Percentiles rank a stretch among this genome's conserved stretches.
Evolutionary conservation across 805 yeast genomes (phyloP).

Genomic region (Ogataea trehalophila): DNA sequence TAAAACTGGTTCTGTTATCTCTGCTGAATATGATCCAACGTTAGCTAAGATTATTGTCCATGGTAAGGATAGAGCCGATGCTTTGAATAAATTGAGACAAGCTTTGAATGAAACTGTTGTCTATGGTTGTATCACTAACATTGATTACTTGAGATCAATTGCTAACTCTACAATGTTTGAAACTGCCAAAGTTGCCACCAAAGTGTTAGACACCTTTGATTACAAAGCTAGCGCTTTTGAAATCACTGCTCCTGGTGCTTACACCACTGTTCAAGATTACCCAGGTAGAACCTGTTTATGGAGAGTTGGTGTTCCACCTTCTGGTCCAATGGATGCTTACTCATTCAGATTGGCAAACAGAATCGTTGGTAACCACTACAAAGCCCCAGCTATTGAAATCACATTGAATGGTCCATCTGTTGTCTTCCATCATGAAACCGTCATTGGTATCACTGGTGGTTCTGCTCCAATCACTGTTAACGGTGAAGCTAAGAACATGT

Average conservation of each 20-base stretch:
- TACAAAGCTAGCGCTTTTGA: conserved; percentile 85
- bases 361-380: conserved; percentile 79
- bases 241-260: conserved; percentile 83
- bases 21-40: conserved; percentile 95
- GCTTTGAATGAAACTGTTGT: conserved; percentile 86
- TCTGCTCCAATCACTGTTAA: conserved; percentile 60
- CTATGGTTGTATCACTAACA: conserved; percentile 83
- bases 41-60: conserved; percentile 94
- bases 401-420: conserved; percentile 86
- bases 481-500: conserved; percentile 51
- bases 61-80: conserved; percentile 84
- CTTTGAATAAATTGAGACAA: conserved; percentile 65
- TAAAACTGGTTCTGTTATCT: conserved; percentile 74
- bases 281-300: conserved; percentile 86
- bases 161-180: conserved; percentile 82
- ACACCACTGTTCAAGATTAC: conserved; percentile 94
- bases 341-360: conserved; percentile 87
- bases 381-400: conserved; percentile 86
- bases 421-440: conserved; percentile 74
- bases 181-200: conserved; percentile 79
- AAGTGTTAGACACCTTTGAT: conserved; percentile 74
- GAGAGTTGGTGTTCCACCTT: conserved; percentile 96
- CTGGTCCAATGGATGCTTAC: conserved; percentile 96
- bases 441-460: conserved; percentile 88
- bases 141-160: conserved; percentile 83